Evolutionary conservation across 139 green algal species (phyloP).

Genomic region (Coelastrella sp.): DNA sequence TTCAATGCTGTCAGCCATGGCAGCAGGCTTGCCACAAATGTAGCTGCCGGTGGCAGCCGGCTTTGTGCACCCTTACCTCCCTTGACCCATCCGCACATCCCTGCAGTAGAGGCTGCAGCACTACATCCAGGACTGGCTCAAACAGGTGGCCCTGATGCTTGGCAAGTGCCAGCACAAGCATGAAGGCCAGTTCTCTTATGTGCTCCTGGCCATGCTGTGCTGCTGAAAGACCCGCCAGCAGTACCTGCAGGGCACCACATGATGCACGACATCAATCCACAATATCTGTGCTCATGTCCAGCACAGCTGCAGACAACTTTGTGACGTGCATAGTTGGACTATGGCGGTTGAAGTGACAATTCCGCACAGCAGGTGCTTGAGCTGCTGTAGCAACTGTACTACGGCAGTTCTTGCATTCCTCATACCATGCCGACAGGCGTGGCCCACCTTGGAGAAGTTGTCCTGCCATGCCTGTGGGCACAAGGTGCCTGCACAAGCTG

Average conservation of each 20-base stretch:
- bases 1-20: no score
- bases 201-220: slow-evolving; percentile 30
- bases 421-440: background rate
- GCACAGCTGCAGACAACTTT: background rate
- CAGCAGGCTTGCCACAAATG: no score
- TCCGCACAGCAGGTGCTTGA: no score
- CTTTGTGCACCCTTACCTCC: slow-evolving; percentile 12
- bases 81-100: slow-evolving; percentile 44
- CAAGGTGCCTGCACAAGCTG: slow-evolving; percentile 42
- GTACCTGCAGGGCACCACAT: background rate
- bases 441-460: slow-evolving; percentile 52
- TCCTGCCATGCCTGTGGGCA: slow-evolving; percentile 49
- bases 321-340: no score
- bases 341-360: no score
- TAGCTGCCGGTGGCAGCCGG: background rate
- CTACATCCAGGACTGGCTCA: slow-evolving; percentile 49
- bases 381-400: background rate
- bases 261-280: no score
- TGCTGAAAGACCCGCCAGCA: slow-evolving; percentile 46
- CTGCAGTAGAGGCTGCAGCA: slow-evolving; percentile 54
- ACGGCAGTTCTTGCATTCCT: background rate
- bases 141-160: slow-evolving; percentile 49
- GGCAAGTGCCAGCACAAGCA: slow-evolving; percentile 49
- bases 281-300: background rate
- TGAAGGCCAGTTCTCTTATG: slow-evolving; percentile 51